Base-by-base conservation (phyloP, 192 early-diverging fungal species). In the Coemansia nantahalensis region DNA sequence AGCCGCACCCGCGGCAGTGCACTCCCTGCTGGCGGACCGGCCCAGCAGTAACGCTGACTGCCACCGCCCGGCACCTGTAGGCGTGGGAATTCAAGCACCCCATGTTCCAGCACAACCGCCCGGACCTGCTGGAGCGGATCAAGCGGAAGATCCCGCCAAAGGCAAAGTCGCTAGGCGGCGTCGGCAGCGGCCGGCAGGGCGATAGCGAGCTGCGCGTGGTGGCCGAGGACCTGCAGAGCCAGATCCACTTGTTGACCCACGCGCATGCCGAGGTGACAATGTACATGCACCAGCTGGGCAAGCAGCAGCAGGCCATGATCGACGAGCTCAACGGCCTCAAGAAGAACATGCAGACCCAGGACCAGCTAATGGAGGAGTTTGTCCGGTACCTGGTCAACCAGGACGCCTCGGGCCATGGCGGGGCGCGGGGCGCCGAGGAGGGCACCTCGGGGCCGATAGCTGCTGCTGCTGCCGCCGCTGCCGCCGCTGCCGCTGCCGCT, bases 21-120 rank as follows among this genome's bases (percentile, higher is more conserved):
- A 7, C 26, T 28, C 4, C 7, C 4, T 28, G 15, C 34, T 35
- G n/a, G n/a, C n/a, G n/a, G n/a, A n/a, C n/a, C n/a, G n/a, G n/a
- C n/a, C n/a, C n/a, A 39, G 28, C 36, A n/a, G 9, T 43, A 8
- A 17, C n/a, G n/a, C n/a, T n/a, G n/a, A n/a, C n/a, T n/a, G n/a
- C n/a, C n/a, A n/a, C n/a, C n/a, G n/a, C n/a, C n/a, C n/a, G n/a
- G n/a, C n/a, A n/a, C n/a, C 19, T 38, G 32, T 85, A 93, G 73
- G 83, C 87, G 8, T 92, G 92, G 90, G 89, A 94, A 54, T 94
- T 94, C 56, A 83, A 85, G 58, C 92, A 94, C 56, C 89, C 88
- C 1, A 77, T 84, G 32, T 94, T 94, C 50, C 86, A 86, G 59
- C 80, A 83, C 59, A 86, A 86, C 34, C 80, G 80, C 8, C 77